Evolutionary conservation across 2,329 filamentous ascomycete species (phyloP).

Genomic region (Penicillium frequentans): DNA sequence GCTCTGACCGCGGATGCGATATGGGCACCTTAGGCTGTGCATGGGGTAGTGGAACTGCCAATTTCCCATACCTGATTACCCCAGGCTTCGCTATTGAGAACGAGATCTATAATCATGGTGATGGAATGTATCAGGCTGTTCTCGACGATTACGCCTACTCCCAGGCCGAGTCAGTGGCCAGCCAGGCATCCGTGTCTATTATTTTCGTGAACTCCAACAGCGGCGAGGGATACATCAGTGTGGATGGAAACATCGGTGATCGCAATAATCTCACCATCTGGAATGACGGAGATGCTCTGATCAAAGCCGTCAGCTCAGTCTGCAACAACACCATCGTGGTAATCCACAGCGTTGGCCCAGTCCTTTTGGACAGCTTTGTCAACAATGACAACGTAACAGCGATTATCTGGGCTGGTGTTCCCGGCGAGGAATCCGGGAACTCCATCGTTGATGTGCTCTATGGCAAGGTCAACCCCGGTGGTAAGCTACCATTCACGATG

Average conservation of each 20-base stretch:
- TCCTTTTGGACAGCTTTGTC: constrained; percentile 52
- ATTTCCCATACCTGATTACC: constrained; percentile 22
- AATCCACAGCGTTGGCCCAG: constrained; percentile 70
- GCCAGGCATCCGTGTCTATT: constrained; percentile 63
- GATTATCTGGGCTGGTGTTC: constrained; percentile 58
- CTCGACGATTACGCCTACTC: constrained; percentile 24
- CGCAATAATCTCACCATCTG: constrained; percentile 57
- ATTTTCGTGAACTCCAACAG: constrained; percentile 8
- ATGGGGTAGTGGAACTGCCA: constrained; percentile 5
- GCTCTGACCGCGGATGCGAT: constrained; percentile 7
- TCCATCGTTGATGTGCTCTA: constrained; percentile 14
- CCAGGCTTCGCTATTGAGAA: constrained; percentile 26
- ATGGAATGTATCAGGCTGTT: constrained; percentile 10
- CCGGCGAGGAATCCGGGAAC: constrained; percentile 13
- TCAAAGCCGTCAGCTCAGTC: constrained; percentile 67
- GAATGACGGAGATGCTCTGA: constrained; percentile 81
- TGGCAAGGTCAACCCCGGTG: constrained; percentile 11
- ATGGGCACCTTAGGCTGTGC: constrained; percentile 5
- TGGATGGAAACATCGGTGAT: constrained; percentile 23
- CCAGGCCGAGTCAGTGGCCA: constrained; percentile 57
- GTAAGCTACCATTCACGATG: constrained; percentile 10
- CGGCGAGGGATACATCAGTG: constrained; percentile 10
- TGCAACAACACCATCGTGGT: constrained; percentile 87
- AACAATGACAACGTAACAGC: constrained; percentile 77
- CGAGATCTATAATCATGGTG: constrained; percentile 17